phyloP scores from a whole-genome alignment of 306 rosid species.

The Prunus mira region DNA sequence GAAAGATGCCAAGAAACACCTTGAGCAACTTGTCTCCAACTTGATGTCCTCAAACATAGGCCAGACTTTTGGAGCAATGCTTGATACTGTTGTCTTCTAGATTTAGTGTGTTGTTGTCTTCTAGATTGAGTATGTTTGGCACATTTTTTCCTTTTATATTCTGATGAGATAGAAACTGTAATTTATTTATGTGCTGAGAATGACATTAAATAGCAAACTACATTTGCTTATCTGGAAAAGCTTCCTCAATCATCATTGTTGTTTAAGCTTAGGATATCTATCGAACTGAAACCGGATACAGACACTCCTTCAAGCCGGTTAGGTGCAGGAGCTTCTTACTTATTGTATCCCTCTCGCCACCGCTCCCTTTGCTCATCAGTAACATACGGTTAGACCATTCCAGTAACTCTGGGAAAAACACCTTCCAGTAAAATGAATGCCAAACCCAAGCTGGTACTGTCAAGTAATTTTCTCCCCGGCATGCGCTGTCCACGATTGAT shows the following conservation, averaged over 20 bases:
- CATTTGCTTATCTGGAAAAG: not conserved
- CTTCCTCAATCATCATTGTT: not conserved
- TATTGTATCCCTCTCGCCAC: slow-evolving; percentile 30
- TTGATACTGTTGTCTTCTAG: slow-evolving; percentile 83
- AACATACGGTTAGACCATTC: slow-evolving; percentile 30
- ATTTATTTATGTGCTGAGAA: too few species aligned
- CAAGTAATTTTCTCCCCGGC: slow-evolving; percentile 48
- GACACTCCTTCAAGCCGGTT: slow-evolving; percentile 31
- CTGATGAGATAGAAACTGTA: too few species aligned
- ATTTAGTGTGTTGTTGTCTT: not conserved
- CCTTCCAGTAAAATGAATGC: slow-evolving; percentile 38
- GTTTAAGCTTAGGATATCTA: slow-evolving; percentile 23
- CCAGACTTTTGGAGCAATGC: slow-evolving; percentile 90
- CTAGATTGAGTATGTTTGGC: not conserved
- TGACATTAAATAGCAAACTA: not conserved
- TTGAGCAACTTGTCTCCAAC: slow-evolving; percentile 79
- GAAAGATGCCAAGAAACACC: slow-evolving; percentile 86
- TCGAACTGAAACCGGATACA: slow-evolving; percentile 37
- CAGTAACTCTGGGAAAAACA: slow-evolving; percentile 44
- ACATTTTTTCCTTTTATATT: too few species aligned
- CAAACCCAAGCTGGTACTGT: slow-evolving; percentile 52
- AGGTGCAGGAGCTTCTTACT: slow-evolving; percentile 51
- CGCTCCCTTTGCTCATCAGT: slow-evolving; percentile 23
- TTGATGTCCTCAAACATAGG: slow-evolving; percentile 82
- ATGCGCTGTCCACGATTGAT: slow-evolving; percentile 47